A percentile compares a stretch with the other conserved stretches of the same genome.
Evolutionary conservation across 768 basidiomycete species (phyloP).

Genomic region (Pleurotus salmoneostramineus): DNA sequence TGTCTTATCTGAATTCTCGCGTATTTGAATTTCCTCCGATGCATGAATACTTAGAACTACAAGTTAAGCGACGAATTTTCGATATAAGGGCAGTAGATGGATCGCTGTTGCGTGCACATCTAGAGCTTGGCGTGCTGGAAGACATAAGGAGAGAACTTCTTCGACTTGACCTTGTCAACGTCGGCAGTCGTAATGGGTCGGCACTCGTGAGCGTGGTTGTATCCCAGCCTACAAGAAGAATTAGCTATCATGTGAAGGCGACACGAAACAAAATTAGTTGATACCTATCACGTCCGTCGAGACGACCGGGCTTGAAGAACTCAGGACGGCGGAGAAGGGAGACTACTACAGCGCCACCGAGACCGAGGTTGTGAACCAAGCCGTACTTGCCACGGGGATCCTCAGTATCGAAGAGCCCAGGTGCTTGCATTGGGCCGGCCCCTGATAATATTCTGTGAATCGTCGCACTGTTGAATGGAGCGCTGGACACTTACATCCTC

Average conservation of each 20-base stretch:
- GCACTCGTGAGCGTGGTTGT: conserved; percentile 74
- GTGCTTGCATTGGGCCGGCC: conserved; percentile 84
- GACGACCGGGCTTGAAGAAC: conserved; percentile 64
- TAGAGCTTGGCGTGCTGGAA: conserved; percentile 45
- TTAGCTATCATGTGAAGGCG: neutral
- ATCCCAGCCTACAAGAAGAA: conserved; percentile 53
- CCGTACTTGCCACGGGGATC: conserved; percentile 77
- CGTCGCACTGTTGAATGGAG: neutral
- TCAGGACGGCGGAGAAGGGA: conserved; percentile 74
- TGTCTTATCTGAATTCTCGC: neutral
- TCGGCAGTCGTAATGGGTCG: conserved; percentile 58
- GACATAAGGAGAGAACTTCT: conserved; percentile 48
- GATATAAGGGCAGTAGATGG: neutral
- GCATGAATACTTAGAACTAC: neutral
- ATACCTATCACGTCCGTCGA: conserved; percentile 65
- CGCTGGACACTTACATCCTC: conserved; percentile 46
- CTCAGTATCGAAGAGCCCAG: conserved; percentile 55
- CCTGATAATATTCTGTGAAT: conserved; percentile 31
- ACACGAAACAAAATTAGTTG: conserved; percentile 5
- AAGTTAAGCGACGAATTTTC: neutral
- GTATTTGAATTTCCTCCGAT: neutral
- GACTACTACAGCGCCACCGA: conserved; percentile 78
- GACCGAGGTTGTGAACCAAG: conserved; percentile 79
- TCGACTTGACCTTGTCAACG: conserved; percentile 75
- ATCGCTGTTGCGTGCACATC: conserved; percentile 5